phyloP scores from a whole-genome alignment of 2,329 filamentous ascomycete species.

The Arthroderma sp. region DNA sequence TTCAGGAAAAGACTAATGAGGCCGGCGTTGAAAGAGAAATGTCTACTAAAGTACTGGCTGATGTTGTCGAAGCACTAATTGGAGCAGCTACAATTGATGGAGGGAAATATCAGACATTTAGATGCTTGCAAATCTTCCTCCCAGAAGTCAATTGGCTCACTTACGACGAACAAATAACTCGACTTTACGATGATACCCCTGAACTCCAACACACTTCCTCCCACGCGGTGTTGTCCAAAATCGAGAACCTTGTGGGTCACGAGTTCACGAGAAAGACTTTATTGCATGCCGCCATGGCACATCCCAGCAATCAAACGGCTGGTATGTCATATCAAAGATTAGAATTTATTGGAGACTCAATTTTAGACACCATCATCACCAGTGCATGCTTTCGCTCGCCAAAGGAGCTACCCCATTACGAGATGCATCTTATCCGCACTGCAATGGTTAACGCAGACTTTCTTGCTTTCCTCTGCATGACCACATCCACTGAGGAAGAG shows the following conservation, averaged over 20 bases:
- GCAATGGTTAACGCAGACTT: conserved; percentile 70
- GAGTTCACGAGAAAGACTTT: conserved; percentile 54
- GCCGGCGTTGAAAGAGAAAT: conserved; percentile 28
- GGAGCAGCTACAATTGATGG: conserved; percentile 61
- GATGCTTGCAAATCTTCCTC: conserved; percentile 55
- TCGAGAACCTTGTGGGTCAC: conserved; percentile 60
- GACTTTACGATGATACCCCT: conserved; percentile 34
- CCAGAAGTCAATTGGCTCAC: conserved; percentile 44
- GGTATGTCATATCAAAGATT: conserved; percentile 55
- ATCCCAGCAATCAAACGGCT: conserved; percentile 48
- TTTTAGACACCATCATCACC: conserved; percentile 68
- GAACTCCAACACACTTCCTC: conserved; percentile 24
- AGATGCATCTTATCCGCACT: conserved; percentile 66
- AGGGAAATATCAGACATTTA: conserved; percentile 48
- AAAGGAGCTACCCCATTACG: conserved; percentile 35
- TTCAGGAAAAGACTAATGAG: conserved; percentile 1
- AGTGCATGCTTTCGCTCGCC: conserved; percentile 42
- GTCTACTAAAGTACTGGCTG: conserved; percentile 70
- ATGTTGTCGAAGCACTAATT: conserved; percentile 75
- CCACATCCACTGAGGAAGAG: conserved; percentile 21
- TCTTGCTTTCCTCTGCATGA: conserved; percentile 62
- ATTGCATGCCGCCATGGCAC: conserved; percentile 68
- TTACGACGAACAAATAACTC: conserved; percentile 28
- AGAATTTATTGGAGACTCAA: conserved; percentile 76
- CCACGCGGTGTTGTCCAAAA: conserved; percentile 26